Evolutionary conservation across 176 grass and related monocot species (phyloP).

Genomic region (maize (Zea mays)): DNA sequence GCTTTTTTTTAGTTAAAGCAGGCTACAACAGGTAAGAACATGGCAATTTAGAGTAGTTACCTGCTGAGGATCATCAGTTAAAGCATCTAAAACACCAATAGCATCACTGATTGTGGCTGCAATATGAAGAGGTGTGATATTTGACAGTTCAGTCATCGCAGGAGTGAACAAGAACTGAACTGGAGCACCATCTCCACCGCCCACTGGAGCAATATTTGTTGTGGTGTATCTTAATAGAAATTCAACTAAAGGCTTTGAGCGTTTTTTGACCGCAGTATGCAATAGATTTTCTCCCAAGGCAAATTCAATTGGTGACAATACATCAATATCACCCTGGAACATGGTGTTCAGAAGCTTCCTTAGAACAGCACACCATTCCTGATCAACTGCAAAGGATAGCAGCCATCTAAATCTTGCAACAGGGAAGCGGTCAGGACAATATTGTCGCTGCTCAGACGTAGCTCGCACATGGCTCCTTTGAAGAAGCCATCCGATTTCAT

Average conservation of each 20-base stretch:
- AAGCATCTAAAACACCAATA: slow-evolving; percentile 63
- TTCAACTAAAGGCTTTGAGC: slow-evolving; percentile 58
- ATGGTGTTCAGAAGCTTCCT: slow-evolving; percentile 64
- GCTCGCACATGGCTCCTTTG: slow-evolving; percentile 40
- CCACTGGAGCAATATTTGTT: slow-evolving; percentile 1
- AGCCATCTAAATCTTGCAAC: slow-evolving; percentile 51
- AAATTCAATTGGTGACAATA: slow-evolving; percentile 53
- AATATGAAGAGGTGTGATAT: slow-evolving; percentile 73
- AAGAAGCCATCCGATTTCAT: slow-evolving; percentile 72
- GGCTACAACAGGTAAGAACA: background rate
- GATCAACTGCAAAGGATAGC: slow-evolving; percentile 54
- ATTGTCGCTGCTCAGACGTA: slow-evolving; percentile 37
- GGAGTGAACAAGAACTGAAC: slow-evolving; percentile 60
- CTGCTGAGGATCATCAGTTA: slow-evolving; percentile 74
- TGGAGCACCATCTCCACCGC: slow-evolving; percentile 1
- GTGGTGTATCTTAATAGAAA: slow-evolving; percentile 60
- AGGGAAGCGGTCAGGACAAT: slow-evolving; percentile 34
- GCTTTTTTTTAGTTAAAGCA: background rate
- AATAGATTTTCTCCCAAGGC: slow-evolving; percentile 45
- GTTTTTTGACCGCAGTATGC: slow-evolving; percentile 47
- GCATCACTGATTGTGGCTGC: slow-evolving; percentile 55
- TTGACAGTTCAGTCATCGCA: slow-evolving; percentile 46
- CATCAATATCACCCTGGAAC: slow-evolving; percentile 49
- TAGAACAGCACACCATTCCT: slow-evolving; percentile 61
- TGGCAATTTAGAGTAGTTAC: slow-evolving; percentile 39